phyloP scores from a whole-genome alignment of 805 yeast genomes.

The Saccharomycopsis sp. region DNA sequence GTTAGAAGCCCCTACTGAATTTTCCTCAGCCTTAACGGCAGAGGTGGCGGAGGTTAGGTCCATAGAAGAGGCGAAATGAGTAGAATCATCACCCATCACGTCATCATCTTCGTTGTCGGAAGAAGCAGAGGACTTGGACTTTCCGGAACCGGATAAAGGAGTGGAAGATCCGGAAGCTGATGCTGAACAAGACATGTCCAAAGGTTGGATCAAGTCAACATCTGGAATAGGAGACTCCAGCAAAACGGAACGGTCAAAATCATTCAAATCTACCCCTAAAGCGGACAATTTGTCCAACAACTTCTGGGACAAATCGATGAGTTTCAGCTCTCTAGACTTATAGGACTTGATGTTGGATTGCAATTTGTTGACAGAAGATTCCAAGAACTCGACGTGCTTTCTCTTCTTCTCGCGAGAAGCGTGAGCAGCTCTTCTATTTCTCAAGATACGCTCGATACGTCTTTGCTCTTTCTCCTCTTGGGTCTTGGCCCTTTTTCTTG shows the following conservation, averaged over 20 bases:
- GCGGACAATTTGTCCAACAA: slow-evolving; percentile 12
- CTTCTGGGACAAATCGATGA: slow-evolving; percentile 10
- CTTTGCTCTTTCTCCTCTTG: slow-evolving; percentile 96
- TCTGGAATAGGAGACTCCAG: slow-evolving; percentile 16
- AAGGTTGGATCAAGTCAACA: slow-evolving; percentile 16
- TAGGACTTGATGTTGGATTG: slow-evolving; percentile 21
- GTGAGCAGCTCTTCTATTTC: slow-evolving; percentile 96
- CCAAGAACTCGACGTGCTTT: slow-evolving; percentile 81
- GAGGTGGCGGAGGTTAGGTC: too few relatives aligned
- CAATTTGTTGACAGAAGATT: slow-evolving; percentile 36
- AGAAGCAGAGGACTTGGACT: slow-evolving; percentile 2
- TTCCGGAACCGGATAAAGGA: background rate
- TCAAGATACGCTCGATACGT: slow-evolving; percentile 81
- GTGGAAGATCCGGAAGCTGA: background rate
- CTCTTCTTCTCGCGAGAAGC: slow-evolving; percentile 96
- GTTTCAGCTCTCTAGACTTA: slow-evolving; percentile 15
- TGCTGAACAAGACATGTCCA: background rate
- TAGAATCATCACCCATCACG: background rate
- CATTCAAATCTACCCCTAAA: slow-evolving; percentile 8
- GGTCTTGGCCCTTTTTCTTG: slow-evolving; percentile 94
- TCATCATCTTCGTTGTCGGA: background rate
- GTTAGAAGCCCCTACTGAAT: slow-evolving; percentile 22
- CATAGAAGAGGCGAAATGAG: background rate
- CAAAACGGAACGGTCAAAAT: slow-evolving; percentile 11
- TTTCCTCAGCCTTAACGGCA: too few relatives aligned